These are phyloP conservation scores for Penicillium decumbens DNA, from an alignment of 2,329 filamentous ascomycete species.

Conservation along the genomic window DNA sequence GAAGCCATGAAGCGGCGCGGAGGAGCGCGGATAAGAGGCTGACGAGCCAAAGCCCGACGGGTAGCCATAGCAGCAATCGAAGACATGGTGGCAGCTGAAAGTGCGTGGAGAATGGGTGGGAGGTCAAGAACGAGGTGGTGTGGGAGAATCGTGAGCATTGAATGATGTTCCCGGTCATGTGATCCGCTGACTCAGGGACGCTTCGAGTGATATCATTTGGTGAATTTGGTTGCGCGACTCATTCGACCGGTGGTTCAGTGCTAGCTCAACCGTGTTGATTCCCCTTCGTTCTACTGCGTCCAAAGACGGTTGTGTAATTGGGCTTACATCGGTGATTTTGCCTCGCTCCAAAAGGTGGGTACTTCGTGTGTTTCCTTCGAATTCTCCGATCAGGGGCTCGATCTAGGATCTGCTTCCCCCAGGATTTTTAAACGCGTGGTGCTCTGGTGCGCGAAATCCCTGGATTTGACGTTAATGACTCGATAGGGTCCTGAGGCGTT, in stretches of 20 bases:
- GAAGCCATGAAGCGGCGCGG: constrained; percentile 39
- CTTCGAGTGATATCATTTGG: constrained; percentile 7
- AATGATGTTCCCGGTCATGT: constrained; percentile 32
- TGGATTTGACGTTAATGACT: constrained; percentile 7
- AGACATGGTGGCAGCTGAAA: constrained; percentile 33
- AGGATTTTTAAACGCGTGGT: constrained; percentile 13
- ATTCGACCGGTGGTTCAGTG: constrained; percentile 3
- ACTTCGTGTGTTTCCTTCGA: background rate
- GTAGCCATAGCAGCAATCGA: constrained; percentile 41
- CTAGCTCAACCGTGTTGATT: background rate
- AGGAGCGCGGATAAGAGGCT: constrained; percentile 40
- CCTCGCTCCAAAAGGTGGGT: constrained; percentile 8
- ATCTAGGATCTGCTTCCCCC: constrained; percentile 6
- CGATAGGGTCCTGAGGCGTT: constrained; percentile 7
- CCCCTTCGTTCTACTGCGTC: background rate
- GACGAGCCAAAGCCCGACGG: constrained; percentile 41
- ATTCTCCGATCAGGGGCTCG: constrained; percentile 18
- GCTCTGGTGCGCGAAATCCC: background rate
- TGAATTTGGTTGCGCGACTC: constrained; percentile 1
- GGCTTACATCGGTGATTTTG: constrained; percentile 6
- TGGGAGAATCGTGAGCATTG: constrained; percentile 30
- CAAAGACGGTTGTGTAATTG: constrained; percentile 17
- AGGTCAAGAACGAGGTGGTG: constrained; percentile 23
- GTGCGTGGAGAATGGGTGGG: constrained; percentile 16
- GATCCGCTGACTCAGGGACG: constrained; percentile 16